Base-by-base conservation (phyloP, 129 eudicot genomes). In the Chrysanthemum seticuspe region DNA sequence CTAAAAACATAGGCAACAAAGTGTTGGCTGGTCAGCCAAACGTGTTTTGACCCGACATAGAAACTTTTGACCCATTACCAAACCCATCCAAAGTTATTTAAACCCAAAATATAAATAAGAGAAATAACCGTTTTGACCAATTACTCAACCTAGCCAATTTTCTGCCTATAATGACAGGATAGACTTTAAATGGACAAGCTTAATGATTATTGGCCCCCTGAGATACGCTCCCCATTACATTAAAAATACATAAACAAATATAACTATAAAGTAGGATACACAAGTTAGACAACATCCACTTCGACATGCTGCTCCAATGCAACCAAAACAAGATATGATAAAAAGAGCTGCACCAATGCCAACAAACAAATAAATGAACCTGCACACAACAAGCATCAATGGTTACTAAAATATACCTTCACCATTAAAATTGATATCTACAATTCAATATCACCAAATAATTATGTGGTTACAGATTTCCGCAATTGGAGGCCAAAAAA, bases 221-320 rank as follows among this genome's bases (percentile, higher is more conserved):
- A 69, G 29, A 71, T 56, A 47, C 4, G 15, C 23, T 63, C 9
- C 9, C 45, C 45, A 40, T n/a, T 47, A 15, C 19, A 55, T 21
- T 19, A 48, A 29, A 25, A 21, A 21, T 23, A 15, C 34, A 31
- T 52, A 25, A 31, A 31, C 58, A 67, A 5, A 60, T 16, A 40
- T 14, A 75, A 27, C 29, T 45, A 53, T 40, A 15, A 57, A 66
- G 27, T 60, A 85, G 95, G 95, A 93, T 93, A 93, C 98, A 75
- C 88, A 89, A 74, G 90, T 78, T 64, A 93, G 85, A 78, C 96
- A 93, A 84, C 98, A 93, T 18, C 98, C 96, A 70, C 80, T 93
- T 60, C 87, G 83, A 61, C 90, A 83, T 50, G 92, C 77, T 53
- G 96, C 82, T 78, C 92, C 98, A 54, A 93, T 87, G 82, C 97